These are phyloP conservation scores for Aspergillus phoenicis DNA, from an alignment of 2,329 filamentous ascomycete genomes.

Conservation along the genomic window DNA sequence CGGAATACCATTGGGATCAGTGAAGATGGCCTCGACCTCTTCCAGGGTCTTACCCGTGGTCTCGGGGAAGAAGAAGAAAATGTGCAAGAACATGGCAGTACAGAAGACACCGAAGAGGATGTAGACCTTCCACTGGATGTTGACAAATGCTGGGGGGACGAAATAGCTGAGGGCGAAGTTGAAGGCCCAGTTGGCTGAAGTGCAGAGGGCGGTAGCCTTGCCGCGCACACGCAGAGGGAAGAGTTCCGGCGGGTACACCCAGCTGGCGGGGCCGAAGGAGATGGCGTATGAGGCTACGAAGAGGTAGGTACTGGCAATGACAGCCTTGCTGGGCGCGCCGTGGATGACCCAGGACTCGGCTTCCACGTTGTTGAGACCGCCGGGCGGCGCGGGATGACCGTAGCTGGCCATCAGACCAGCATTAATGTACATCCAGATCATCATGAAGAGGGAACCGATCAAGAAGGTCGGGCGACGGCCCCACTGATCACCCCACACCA, in stretches of 20 bases:
- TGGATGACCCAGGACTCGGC: conserved; percentile 44
- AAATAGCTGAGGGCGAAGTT: conserved; percentile 60
- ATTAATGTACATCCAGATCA: conserved; percentile 46
- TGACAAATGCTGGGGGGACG: conserved; percentile 59
- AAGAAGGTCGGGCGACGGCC: conserved; percentile 71
- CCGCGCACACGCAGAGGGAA: conserved; percentile 65
- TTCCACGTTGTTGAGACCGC: conserved; percentile 36
- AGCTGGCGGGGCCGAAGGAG: conserved; percentile 63
- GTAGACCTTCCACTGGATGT: conserved; percentile 64
- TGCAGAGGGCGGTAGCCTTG: conserved; percentile 64
- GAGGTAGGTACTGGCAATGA: conserved; percentile 72
- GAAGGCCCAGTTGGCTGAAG: conserved; percentile 65
- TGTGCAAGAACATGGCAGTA: conserved; percentile 65
- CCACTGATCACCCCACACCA: conserved; percentile 75
- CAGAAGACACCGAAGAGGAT: conserved; percentile 77
- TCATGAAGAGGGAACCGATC: conserved; percentile 66
- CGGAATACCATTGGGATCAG: conserved; percentile 36
- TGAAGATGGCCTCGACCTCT: conserved; percentile 74
- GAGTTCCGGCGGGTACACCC: conserved; percentile 64
- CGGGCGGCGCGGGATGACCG: conserved; percentile 44
- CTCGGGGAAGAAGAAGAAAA: conserved; percentile 67
- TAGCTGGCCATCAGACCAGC: conserved; percentile 45
- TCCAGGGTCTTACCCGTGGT: conserved; percentile 75
- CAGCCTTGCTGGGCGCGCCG: conserved; percentile 59
- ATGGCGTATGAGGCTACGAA: conserved; percentile 71